A percentile compares a stretch with the other conserved stretches of the same genome.
Conservation (phyloP, 176 grass and related monocot species). For the Paspalum notatum region DNA sequence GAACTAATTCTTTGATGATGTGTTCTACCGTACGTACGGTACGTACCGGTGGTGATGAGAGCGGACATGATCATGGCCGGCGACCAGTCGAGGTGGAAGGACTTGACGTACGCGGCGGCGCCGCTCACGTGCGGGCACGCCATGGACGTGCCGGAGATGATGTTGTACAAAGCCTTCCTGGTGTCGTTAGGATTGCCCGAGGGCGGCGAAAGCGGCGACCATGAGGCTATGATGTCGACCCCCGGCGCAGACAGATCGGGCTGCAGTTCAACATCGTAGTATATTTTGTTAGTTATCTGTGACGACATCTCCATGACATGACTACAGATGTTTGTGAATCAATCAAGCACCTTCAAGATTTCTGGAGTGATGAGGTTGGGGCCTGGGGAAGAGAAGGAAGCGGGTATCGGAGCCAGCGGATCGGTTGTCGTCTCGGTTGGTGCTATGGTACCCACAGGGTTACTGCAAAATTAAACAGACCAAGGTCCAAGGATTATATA, state of each 20-base stretch:
- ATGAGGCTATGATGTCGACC: conserved; percentile 53
- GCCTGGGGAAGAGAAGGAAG: conserved; percentile 53
- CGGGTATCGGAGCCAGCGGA: conserved; percentile 34
- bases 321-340: background rate
- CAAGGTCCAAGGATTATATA: background rate
- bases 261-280: background rate
- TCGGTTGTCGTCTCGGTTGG: conserved; percentile 8
- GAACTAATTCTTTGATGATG: too few relatives aligned
- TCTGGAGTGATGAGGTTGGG: conserved; percentile 47
- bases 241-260: conserved; percentile 49
- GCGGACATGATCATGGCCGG: conserved; percentile 62
- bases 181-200: background rate
- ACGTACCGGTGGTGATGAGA: conserved; percentile 55
- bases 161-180: conserved; percentile 33
- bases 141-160: conserved; percentile 34
- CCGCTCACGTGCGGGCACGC: conserved; percentile 9
- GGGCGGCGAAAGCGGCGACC: background rate
- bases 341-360: conserved; percentile 48
- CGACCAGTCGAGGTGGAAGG: conserved; percentile 58
- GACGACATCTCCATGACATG: background rate
- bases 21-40: too few relatives aligned
- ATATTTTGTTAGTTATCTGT: too few relatives aligned
- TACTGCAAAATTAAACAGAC: background rate
- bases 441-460: conserved; percentile 45
- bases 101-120: conserved; percentile 39